Evolutionary conservation across 192 early-diverging fungal species (phyloP), one percentile per base, ranked within the genome.

Genomic region (Irineochytrium annulatum): DNA sequence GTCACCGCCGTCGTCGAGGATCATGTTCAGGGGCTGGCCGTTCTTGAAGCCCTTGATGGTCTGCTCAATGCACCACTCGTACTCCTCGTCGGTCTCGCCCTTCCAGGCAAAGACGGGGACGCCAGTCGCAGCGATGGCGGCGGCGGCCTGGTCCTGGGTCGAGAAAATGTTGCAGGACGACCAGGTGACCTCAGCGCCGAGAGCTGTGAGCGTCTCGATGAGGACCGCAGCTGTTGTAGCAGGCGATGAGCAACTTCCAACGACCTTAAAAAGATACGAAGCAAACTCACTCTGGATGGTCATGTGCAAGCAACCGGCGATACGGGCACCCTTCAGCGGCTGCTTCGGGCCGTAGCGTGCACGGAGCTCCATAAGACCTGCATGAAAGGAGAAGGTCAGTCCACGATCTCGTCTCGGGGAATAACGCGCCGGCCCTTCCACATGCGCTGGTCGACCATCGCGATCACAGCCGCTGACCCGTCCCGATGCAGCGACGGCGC

Each of bases 51-150:
- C 83, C 64, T 70, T 75, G 67, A 98, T 76, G 64, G 91, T 87
- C 80, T 98, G 93, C 74, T 98, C 89, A 65, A 98, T 91, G 84
- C 95, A 96, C 95, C 95, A 98, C 67, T 87, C 65, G 87, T 95
- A 96, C 86, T 98, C 95, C 79, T 98, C 93, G 77, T 96, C 95
- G 68, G 93, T 95, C 85, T 98, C 93, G 66, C 95, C 93, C 87
- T 98, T 98, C 95, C 95, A 96, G 76, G 93, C 93, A 61, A 86
- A 98, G 69, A 98, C 95, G 55, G 95, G 93, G 65, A 96, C 88
- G 63, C 72, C 74, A 67, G 93, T 86, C 67, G 86, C 91, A 62
- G 95, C 95, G 64, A 98, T 98, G 72, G 93, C 95, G 62, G 95
- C 92, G 41, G 95, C 95, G 54, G 95, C 95, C 71, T 98, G 95